Percentiles rank a stretch among this genome's conserved stretches.
These are phyloP conservation scores for Hymenoscyphus repandus DNA, from an alignment of 2,329 filamentous ascomycete genomes.

Conservation along the genomic window DNA sequence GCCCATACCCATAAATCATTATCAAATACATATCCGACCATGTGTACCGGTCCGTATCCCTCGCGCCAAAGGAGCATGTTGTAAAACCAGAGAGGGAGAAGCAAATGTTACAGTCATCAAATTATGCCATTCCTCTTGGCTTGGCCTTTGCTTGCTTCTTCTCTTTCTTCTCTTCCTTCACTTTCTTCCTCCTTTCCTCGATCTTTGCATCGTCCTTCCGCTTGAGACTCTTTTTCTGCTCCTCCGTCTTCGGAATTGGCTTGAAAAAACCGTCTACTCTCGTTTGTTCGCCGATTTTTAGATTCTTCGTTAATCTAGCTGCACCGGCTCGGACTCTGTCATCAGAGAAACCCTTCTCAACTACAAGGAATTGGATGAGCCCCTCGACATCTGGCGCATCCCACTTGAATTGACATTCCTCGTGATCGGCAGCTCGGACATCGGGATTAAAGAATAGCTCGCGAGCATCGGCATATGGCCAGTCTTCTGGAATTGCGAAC, in stretches of 20 bases:
- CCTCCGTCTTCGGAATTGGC: slow-evolving; percentile 79
- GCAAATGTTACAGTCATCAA: background rate
- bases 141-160: slow-evolving; percentile 90
- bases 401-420: slow-evolving; percentile 97
- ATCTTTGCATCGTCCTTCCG: slow-evolving; percentile 90
- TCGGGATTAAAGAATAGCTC: slow-evolving; percentile 89
- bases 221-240: slow-evolving; percentile 80
- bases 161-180: slow-evolving; percentile 90
- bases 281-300: slow-evolving; percentile 87
- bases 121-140: slow-evolving; percentile 49
- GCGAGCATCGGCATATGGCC: slow-evolving; percentile 89
- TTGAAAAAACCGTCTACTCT: slow-evolving; percentile 97
- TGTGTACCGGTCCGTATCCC: too few species aligned
- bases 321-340: slow-evolving; percentile 81
- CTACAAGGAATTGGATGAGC: slow-evolving; percentile 81
- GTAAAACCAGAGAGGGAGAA: background rate
- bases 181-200: slow-evolving; percentile 90
- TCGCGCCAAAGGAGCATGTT: too few species aligned
- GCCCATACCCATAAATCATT: too few species aligned
- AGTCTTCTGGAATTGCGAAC: slow-evolving; percentile 87
- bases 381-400: slow-evolving; percentile 88
- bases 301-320: slow-evolving; percentile 76
- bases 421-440: slow-evolving; percentile 75
- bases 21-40: too few species aligned
- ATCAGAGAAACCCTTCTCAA: slow-evolving; percentile 95